Evolutionary conservation across 2,329 filamentous ascomycete species (phyloP).

Genomic region (Colletotrichum sp.): DNA sequence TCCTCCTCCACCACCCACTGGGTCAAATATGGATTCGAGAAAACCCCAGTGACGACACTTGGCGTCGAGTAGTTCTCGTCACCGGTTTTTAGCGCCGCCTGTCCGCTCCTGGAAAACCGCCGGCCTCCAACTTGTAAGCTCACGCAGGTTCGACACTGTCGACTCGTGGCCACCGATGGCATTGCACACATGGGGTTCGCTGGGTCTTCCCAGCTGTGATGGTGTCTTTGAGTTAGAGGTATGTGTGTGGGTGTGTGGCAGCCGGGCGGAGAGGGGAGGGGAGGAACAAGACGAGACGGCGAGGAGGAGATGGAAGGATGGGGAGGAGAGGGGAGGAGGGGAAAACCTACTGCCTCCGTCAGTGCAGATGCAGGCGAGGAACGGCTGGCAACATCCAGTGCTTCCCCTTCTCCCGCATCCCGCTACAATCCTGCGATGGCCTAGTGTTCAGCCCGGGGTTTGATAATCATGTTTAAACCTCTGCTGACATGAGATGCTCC

Average conservation of each 20-base stretch:
- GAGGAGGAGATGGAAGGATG: background rate
- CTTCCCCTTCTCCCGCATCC: background rate
- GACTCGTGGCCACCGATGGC: background rate
- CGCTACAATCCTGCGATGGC: background rate
- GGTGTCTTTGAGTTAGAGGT: background rate
- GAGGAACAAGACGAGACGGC: background rate
- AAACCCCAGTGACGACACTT: constrained; percentile 8
- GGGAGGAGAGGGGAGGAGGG: background rate
- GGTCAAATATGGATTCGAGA: background rate
- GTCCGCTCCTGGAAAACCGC: background rate
- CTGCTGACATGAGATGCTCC: background rate
- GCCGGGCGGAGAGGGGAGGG: background rate
- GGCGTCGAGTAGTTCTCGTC: background rate
- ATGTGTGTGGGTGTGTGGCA: constrained; percentile 1
- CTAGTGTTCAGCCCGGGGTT: background rate
- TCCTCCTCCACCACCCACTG: background rate
- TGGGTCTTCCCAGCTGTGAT: background rate
- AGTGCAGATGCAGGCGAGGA: background rate
- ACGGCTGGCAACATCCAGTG: background rate
- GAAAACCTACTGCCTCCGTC: background rate
- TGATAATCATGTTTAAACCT: background rate
- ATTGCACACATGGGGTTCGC: background rate
- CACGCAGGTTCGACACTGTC: background rate
- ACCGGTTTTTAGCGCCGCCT: background rate
- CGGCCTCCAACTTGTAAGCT: background rate